A percentile compares a stretch with the other conserved stretches of the same genome.
phyloP scores from a whole-genome alignment of 768 basidiomycete species.

The Boletus tylopilopsis region DNA sequence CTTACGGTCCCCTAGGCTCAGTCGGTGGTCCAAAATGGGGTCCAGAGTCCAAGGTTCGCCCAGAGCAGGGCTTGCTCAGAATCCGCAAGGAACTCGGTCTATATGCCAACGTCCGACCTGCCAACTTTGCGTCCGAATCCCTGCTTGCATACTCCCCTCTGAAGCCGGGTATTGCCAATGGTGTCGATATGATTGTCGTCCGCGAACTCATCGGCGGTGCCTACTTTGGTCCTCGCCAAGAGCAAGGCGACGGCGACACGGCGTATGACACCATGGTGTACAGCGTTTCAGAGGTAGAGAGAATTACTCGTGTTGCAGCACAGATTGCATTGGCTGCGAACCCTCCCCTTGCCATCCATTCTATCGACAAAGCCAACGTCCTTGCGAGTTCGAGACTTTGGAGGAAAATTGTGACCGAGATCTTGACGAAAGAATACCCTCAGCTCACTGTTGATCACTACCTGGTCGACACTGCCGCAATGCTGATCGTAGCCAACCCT shows the following conservation, averaged over 20 bases:
- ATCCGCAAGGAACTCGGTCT: slow-evolving; percentile 92
- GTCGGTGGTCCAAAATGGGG: slow-evolving; percentile 99
- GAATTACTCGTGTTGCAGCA: slow-evolving; percentile 94
- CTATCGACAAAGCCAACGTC: slow-evolving; percentile 98
- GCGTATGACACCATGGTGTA: slow-evolving; percentile 96
- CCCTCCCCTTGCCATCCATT: slow-evolving; percentile 87
- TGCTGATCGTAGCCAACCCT: slow-evolving; percentile 90
- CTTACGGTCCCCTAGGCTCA: slow-evolving; percentile 56
- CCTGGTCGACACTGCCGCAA: slow-evolving; percentile 93
- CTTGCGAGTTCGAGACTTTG: slow-evolving; percentile 92
- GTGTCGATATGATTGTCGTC: slow-evolving; percentile 89
- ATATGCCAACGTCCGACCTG: slow-evolving; percentile 97
- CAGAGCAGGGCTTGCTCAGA: slow-evolving; percentile 84
- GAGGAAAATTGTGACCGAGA: slow-evolving; percentile 89
- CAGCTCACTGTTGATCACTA: slow-evolving; percentile 85
- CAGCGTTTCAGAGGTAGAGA: slow-evolving; percentile 84
- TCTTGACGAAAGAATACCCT: slow-evolving; percentile 81
- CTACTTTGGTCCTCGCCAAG: slow-evolving; percentile 93
- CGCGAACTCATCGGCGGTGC: slow-evolving; percentile 95
- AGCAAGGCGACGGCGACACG: slow-evolving; percentile 65
- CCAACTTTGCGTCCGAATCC: slow-evolving; percentile 90
- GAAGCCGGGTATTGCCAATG: slow-evolving; percentile 74
- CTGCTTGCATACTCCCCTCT: slow-evolving; percentile 87
- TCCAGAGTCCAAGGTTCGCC: slow-evolving; percentile 80
- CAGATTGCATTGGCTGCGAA: slow-evolving; percentile 80